Conservation (phyloP, 1,284 basidiomycete species). For the Heterobasidion occidentale region DNA sequence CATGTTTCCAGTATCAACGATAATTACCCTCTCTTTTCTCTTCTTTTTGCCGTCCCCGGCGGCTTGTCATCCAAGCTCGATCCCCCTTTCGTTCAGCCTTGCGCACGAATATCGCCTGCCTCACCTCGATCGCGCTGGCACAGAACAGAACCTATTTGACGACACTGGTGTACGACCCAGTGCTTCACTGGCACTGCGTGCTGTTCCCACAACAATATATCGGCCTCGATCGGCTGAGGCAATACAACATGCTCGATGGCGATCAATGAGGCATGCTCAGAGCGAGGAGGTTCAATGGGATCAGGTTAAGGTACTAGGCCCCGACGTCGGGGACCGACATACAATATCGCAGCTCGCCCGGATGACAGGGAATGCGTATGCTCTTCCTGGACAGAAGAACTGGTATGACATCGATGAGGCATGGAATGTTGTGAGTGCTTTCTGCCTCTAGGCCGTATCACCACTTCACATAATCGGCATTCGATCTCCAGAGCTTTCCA, state of each 20-base stretch:
- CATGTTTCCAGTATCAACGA: not conserved
- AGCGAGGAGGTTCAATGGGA: conserved; percentile 55
- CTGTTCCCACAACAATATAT: conserved; percentile 50
- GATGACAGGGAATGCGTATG: conserved; percentile 91
- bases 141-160: not conserved
- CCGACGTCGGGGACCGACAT: conserved; percentile 73
- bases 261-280: conserved; percentile 39
- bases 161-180: not conserved
- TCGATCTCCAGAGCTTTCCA: conserved; percentile 57
- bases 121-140: not conserved
- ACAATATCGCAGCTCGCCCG: conserved; percentile 83
- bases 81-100: not conserved
- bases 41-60: not conserved
- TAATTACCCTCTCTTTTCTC: not conserved
- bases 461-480: conserved; percentile 2
- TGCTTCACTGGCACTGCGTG: conserved; percentile 29
- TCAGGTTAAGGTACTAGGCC: conserved; percentile 42
- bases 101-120: not conserved
- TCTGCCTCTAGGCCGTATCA: not conserved
- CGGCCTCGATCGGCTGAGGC: conserved; percentile 46
- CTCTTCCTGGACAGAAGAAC: conserved; percentile 53
- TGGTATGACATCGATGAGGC: conserved; percentile 79
- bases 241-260: conserved; percentile 42
- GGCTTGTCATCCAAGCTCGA: not conserved
- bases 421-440: conserved; percentile 64